Conservation (phyloP, 2,329 filamentous ascomycete genomes). For the Blumeriella jaapii region DNA sequence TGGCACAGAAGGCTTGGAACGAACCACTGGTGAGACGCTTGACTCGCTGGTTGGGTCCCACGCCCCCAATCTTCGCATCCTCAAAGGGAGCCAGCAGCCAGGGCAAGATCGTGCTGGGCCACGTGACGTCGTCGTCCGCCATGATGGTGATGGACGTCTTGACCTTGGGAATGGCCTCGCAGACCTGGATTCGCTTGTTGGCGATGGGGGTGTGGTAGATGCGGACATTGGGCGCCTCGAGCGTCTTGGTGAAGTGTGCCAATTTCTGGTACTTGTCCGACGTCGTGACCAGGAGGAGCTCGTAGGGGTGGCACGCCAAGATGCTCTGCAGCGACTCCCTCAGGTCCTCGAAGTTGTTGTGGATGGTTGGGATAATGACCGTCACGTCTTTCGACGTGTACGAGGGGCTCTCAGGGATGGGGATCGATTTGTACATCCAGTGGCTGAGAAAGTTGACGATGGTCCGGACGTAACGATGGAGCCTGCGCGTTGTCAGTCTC, state of each 20-base stretch:
- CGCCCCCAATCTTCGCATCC: constrained; percentile 70
- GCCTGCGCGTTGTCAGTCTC: constrained; percentile 36
- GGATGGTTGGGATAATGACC: constrained; percentile 86
- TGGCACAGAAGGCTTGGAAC: constrained; percentile 57
- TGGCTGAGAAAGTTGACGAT: constrained; percentile 78
- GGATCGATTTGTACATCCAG: constrained; percentile 77
- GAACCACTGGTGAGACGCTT: constrained; percentile 50
- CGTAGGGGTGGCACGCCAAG: constrained; percentile 54
- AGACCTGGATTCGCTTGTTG: constrained; percentile 92
- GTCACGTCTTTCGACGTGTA: constrained; percentile 66
- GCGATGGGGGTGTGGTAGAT: constrained; percentile 72
- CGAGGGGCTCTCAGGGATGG: constrained; percentile 68
- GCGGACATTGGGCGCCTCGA: constrained; percentile 50
- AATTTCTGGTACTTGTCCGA: constrained; percentile 64
- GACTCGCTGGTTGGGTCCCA: constrained; percentile 83
- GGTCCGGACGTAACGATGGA: constrained; percentile 79
- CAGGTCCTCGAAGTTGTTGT: constrained; percentile 75
- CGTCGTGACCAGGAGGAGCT: constrained; percentile 80
- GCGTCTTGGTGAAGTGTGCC: constrained; percentile 51
- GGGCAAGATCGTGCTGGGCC: constrained; percentile 73
- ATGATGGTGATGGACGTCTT: constrained; percentile 78
- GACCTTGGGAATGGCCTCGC: constrained; percentile 78
- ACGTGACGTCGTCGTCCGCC: constrained; percentile 92
- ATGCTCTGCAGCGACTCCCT: constrained; percentile 71
- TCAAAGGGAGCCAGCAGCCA: constrained; percentile 94